phyloP scores from a whole-genome alignment of 2,329 filamentous ascomycete species.

The Arthroderma sp. region DNA sequence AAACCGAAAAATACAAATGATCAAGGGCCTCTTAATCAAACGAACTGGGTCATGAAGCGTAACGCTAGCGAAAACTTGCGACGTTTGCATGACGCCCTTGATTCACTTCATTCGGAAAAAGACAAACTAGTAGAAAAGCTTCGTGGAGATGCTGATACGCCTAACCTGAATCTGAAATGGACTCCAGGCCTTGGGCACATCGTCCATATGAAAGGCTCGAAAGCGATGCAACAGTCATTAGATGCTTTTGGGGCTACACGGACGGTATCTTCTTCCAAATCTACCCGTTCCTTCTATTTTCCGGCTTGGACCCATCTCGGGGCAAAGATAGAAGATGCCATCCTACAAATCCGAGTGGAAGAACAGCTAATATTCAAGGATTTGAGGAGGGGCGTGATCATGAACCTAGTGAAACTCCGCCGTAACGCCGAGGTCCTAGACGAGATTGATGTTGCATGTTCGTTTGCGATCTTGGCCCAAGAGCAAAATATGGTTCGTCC shows the following conservation, averaged over 20 bases:
- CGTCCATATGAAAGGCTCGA: slow-evolving; percentile 69
- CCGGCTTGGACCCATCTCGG: slow-evolving; percentile 76
- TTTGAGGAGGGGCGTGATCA: slow-evolving; percentile 62
- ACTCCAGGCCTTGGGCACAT: slow-evolving; percentile 78
- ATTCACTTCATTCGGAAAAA: slow-evolving; percentile 48
- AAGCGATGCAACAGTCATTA: slow-evolving; percentile 43
- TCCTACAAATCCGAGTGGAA: slow-evolving; percentile 65
- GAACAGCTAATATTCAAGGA: slow-evolving; percentile 67
- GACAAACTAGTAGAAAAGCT: slow-evolving; percentile 46
- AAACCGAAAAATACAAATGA: slow-evolving; percentile 18
- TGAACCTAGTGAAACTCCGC: slow-evolving; percentile 71
- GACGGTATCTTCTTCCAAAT: slow-evolving; percentile 66
- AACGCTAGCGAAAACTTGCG: slow-evolving; percentile 53
- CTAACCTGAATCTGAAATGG: slow-evolving; percentile 68
- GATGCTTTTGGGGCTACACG: slow-evolving; percentile 32
- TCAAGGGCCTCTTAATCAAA: slow-evolving; percentile 28
- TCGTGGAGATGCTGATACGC: slow-evolving; percentile 45
- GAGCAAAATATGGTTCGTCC: slow-evolving; percentile 66
- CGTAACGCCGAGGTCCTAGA: slow-evolving; percentile 86
- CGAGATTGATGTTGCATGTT: slow-evolving; percentile 79
- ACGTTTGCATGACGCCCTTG: slow-evolving; percentile 55
- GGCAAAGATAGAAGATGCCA: slow-evolving; percentile 61
- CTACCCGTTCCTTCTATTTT: slow-evolving; percentile 71
- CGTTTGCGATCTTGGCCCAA: slow-evolving; percentile 65
- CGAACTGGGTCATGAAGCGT: slow-evolving; percentile 51